phyloP scores from a whole-genome alignment of 129 eudicot genomes.

The Centaurea solstitialis region DNA sequence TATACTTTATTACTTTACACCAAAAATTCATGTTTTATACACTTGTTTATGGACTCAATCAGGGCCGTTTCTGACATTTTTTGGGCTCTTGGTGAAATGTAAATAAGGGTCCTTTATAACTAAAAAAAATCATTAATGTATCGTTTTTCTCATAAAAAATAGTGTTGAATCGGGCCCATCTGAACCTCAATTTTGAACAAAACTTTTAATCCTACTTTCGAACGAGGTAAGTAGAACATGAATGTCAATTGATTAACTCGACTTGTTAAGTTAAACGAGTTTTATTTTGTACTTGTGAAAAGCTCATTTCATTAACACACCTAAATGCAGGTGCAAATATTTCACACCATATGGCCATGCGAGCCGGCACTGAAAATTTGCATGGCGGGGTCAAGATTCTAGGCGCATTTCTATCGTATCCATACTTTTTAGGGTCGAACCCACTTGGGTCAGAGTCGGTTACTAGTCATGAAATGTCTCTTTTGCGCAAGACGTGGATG shows the following conservation, averaged over 20 bases:
- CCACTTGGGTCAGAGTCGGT: slow-evolving; percentile 24
- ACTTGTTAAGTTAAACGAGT: neutral
- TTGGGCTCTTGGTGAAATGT: too few species aligned
- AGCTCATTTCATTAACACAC: neutral
- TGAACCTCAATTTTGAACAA: too few species aligned
- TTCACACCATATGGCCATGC: slow-evolving; percentile 36
- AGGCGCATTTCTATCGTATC: slow-evolving; percentile 36
- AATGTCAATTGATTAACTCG: neutral
- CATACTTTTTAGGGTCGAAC: slow-evolving; percentile 31
- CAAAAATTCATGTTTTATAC: neutral
- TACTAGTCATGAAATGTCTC: neutral
- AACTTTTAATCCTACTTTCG: too few species aligned
- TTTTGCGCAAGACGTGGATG: slow-evolving; percentile 37
- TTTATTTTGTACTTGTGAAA: neutral
- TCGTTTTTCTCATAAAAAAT: too few species aligned
- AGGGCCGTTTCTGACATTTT: too few species aligned
- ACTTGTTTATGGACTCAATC: too few species aligned
- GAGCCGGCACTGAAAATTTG: slow-evolving; percentile 15
- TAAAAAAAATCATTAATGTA: too few species aligned
- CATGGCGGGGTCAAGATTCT: slow-evolving; percentile 26
- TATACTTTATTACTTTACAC: neutral
- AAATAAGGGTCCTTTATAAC: too few species aligned
- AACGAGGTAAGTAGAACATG: neutral
- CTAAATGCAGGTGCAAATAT: slow-evolving; percentile 50
- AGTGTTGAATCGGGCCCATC: too few species aligned